Percentiles rank a stretch among this genome's conserved stretches.
Conservation (phyloP, 345 rosid species). For the Eucalyptus regnans region DNA sequence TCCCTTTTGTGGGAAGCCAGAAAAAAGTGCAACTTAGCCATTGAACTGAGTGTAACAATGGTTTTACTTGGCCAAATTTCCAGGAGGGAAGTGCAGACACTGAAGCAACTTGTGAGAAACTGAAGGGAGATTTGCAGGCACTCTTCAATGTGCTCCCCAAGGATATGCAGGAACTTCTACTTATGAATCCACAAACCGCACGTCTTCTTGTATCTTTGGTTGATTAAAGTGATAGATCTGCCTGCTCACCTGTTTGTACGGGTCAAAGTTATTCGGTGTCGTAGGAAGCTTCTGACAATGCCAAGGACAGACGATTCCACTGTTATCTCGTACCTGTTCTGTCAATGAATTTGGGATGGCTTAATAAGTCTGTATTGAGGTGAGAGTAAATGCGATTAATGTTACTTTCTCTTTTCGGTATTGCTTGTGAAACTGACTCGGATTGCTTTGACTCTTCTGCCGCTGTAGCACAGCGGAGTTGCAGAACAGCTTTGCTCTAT, state of each 20-base stretch:
- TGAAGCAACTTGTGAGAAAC: constrained; percentile 40
- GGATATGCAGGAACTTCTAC: constrained; percentile 86
- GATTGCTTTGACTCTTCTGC: neutral
- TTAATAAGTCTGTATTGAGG: neutral
- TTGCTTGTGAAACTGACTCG: neutral
- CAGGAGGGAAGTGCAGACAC: constrained; percentile 19
- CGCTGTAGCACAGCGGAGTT: neutral
- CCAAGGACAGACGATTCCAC: neutral
- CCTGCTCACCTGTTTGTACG: neutral
- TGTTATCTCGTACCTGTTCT: neutral
- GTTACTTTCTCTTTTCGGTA: neutral
- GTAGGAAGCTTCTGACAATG: neutral
- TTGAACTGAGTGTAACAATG: neutral
- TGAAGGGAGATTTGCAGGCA: constrained; percentile 63
- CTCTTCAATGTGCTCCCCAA: constrained; percentile 65
- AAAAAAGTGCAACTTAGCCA: neutral
- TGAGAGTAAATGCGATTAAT: neutral
- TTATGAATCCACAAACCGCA: constrained; percentile 76
- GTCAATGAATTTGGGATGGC: neutral
- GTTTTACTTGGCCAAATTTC: neutral
- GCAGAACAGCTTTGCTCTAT: neutral
- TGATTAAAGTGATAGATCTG: neutral
- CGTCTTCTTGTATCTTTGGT: constrained; percentile 26
- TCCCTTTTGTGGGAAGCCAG: neutral
- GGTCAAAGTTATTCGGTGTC: neutral